Evolutionary conservation across 768 basidiomycete species (phyloP).

Genomic region (Imleria badia): DNA sequence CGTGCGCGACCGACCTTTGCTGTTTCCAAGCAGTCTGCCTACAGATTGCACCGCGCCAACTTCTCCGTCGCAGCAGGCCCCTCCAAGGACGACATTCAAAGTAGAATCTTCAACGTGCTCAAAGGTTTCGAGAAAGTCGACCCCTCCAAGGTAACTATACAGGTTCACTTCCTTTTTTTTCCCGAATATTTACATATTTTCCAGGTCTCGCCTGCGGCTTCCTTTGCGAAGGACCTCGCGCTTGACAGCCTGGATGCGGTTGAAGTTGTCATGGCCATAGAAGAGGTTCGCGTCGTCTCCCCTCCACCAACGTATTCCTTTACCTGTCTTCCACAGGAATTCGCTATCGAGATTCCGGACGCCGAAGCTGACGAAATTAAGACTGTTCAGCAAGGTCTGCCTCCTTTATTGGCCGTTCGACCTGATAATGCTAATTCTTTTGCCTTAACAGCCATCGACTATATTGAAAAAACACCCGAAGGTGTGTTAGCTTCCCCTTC

Average conservation of each 20-base stretch:
- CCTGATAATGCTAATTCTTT: constrained; percentile 6
- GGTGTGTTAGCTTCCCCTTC: constrained; percentile 44
- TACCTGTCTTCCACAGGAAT: constrained; percentile 59
- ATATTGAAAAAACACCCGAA: constrained; percentile 91
- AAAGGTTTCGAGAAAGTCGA: constrained; percentile 34
- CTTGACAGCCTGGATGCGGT: constrained; percentile 93
- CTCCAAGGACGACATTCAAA: constrained; percentile 25
- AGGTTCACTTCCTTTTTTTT: constrained; percentile 13
- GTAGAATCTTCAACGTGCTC: constrained; percentile 28
- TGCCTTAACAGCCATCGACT: constrained; percentile 75
- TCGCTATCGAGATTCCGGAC: constrained; percentile 97
- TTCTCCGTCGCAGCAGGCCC: constrained; percentile 28
- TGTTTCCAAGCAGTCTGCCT: constrained; percentile 29
- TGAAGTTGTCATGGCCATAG: constrained; percentile 98
- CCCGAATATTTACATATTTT: constrained; percentile 25
- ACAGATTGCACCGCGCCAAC: constrained; percentile 31
- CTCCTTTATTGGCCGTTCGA: background rate
- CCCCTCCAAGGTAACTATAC: constrained; percentile 21
- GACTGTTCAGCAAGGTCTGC: constrained; percentile 85
- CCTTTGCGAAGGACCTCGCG: constrained; percentile 55
- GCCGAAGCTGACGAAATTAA: constrained; percentile 93
- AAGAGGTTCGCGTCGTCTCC: constrained; percentile 58
- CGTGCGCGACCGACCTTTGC: constrained; percentile 28
- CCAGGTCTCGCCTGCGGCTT: constrained; percentile 64
- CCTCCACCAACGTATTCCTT: constrained; percentile 2